Conservation (phyloP, 495 filamentous ascomycete genomes). For the Neurospora tetraspora region DNA sequence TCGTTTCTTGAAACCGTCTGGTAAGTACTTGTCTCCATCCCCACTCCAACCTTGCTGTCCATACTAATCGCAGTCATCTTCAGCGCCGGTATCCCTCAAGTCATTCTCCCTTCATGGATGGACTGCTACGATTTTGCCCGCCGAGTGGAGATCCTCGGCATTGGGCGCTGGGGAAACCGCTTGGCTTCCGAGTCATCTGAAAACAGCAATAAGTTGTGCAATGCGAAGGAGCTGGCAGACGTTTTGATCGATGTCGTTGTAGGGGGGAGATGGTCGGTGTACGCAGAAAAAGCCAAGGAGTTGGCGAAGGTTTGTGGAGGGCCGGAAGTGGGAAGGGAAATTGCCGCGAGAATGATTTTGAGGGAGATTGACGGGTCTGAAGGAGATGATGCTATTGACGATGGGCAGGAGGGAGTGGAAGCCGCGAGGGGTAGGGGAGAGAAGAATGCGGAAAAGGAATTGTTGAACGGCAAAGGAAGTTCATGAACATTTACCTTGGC, state of each 20-base stretch:
- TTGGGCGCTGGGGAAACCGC: slow-evolving; percentile 39
- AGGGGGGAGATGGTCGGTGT: slow-evolving; percentile 6
- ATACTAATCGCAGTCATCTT: not conserved
- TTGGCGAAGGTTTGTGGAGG: slow-evolving; percentile 14
- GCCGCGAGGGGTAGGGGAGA: not conserved
- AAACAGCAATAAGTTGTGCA: slow-evolving; percentile 2
- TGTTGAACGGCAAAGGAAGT: not conserved
- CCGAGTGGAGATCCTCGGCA: slow-evolving; percentile 39
- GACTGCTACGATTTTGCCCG: slow-evolving; percentile 46
- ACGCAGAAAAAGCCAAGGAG: slow-evolving; percentile 9
- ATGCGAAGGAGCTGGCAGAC: slow-evolving; percentile 9
- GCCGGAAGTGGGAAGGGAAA: slow-evolving; percentile 12
- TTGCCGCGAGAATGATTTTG: slow-evolving; percentile 15
- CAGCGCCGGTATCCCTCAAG: slow-evolving; percentile 40
- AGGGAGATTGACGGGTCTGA: slow-evolving; percentile 7
- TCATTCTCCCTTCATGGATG: slow-evolving; percentile 44
- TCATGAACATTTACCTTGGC: not conserved
- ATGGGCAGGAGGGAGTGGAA: not conserved
- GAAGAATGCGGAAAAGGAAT: not conserved
- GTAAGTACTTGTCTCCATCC: slow-evolving; percentile 11
- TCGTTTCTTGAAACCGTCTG: slow-evolving; percentile 33
- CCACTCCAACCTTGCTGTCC: no score
- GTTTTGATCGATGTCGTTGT: slow-evolving; percentile 16
- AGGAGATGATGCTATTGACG: not conserved
- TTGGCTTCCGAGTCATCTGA: not conserved